These are phyloP conservation scores for Piromyces sp. DNA, from an alignment of 192 early-diverging fungal species.

Conservation along the genomic window DNA sequence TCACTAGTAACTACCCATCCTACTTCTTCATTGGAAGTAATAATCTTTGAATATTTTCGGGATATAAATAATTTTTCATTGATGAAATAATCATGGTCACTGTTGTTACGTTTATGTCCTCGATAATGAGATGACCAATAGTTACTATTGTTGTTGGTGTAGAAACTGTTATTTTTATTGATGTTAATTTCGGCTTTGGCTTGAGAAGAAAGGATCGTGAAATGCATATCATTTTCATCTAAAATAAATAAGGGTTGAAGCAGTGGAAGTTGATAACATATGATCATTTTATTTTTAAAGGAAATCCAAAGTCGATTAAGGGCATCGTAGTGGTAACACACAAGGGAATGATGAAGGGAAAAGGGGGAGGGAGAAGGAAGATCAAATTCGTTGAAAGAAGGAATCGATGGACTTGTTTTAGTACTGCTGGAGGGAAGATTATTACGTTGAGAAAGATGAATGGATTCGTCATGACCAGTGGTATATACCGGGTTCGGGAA, in stretches of 20 bases:
- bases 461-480: too few species aligned
- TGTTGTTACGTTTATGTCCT: neutral
- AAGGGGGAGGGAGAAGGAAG: neutral
- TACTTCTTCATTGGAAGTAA: neutral
- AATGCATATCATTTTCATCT: neutral
- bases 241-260: neutral
- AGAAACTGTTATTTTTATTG: neutral
- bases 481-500: too few species aligned
- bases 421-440: too few species aligned
- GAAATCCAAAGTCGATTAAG: neutral
- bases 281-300: neutral
- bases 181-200: neutral
- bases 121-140: neutral
- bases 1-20: neutral
- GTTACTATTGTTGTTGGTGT: neutral
- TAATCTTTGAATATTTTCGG: neutral
- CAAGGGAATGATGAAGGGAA: neutral
- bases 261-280: neutral
- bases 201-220: neutral
- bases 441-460: too few species aligned
- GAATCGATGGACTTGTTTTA: neutral
- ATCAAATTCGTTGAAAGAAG: neutral
- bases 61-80: neutral
- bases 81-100: neutral
- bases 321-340: neutral